Percentiles rank a stretch among this genome's conserved stretches.
phyloP scores from a whole-genome alignment of 2,329 filamentous ascomycete species.

The Cyphellophora attinorum region DNA sequence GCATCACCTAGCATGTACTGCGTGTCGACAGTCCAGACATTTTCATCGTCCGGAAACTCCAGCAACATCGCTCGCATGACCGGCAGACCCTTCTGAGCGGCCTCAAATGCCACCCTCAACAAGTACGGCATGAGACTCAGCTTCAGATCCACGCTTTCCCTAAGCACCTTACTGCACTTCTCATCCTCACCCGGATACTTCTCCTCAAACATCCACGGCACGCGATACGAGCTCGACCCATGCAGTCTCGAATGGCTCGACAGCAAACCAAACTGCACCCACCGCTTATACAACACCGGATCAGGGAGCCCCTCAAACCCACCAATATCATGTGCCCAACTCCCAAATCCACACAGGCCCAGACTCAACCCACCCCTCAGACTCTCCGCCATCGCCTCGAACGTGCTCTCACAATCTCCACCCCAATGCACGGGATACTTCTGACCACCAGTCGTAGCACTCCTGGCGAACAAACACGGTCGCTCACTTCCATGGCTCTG shows the following conservation, averaged over 20 bases:
- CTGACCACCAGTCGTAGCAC: conserved; percentile 59
- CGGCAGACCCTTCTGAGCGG: conserved; percentile 46
- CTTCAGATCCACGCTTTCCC: conserved; percentile 44
- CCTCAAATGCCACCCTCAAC: conserved; percentile 41
- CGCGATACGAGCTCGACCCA: conserved; percentile 60
- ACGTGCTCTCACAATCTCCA: conserved; percentile 65
- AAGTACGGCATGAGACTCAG: conserved; percentile 51
- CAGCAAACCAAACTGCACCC: conserved; percentile 66
- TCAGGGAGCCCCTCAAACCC: conserved; percentile 61
- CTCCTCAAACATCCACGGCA: conserved; percentile 63
- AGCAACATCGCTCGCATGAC: conserved; percentile 57
- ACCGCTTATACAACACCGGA: conserved; percentile 65
- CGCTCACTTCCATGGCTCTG: conserved; percentile 35
- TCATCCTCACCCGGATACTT: conserved; percentile 21
- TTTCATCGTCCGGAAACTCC: conserved; percentile 63
- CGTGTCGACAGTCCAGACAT: conserved; percentile 56
- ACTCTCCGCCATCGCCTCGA: conserved; percentile 63
- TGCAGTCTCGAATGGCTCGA: conserved; percentile 63
- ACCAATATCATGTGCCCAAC: conserved; percentile 63
- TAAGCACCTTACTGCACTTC: conserved; percentile 50
- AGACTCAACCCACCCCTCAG: conserved; percentile 56
- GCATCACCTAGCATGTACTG: conserved; percentile 65
- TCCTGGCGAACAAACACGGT: conserved; percentile 58
- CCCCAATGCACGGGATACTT: conserved; percentile 64
- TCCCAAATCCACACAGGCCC: conserved; percentile 55